Evolutionary conservation across 1,139 yeast genomes (phyloP).

Genomic region (Debaryomyces psychrophilus): DNA sequence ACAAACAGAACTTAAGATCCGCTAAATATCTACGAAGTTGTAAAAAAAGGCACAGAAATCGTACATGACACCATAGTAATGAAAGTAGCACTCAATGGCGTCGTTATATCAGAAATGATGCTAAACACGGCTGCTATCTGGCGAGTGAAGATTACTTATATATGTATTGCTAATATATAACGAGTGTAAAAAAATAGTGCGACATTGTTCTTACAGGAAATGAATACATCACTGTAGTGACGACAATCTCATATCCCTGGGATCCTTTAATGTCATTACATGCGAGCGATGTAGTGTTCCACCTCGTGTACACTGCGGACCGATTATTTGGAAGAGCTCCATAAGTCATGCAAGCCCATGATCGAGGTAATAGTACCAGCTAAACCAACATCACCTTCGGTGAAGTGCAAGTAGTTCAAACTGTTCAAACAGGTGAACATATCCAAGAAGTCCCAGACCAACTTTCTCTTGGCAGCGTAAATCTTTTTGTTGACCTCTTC

Average conservation of each 20-base stretch:
- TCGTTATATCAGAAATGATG: too few relatives aligned
- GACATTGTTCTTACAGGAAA: not conserved
- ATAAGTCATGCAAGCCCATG: constrained; percentile 75
- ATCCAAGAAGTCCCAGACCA: constrained; percentile 82
- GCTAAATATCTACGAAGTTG: too few relatives aligned
- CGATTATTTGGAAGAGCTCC: constrained; percentile 41
- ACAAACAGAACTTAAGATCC: too few relatives aligned
- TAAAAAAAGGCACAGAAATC: too few relatives aligned
- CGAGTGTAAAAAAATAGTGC: not conserved
- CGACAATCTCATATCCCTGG: not conserved
- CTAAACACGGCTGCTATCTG: not conserved
- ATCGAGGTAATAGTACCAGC: constrained; percentile 85
- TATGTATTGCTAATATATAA: constrained; percentile 3
- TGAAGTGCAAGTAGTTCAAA: constrained; percentile 59
- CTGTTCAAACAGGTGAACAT: constrained; percentile 74
- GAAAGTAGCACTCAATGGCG: not conserved
- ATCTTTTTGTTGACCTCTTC: constrained; percentile 33
- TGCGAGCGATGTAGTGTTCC: not conserved
- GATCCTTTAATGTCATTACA: not conserved
- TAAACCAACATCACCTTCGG: constrained; percentile 82
- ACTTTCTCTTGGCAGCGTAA: constrained; percentile 58
- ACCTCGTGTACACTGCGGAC: constrained; percentile 11
- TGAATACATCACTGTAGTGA: not conserved
- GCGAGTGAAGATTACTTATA: not conserved
- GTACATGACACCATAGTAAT: too few relatives aligned